These are phyloP conservation scores for Schizochytrium sp. DNA, from an alignment of 108 stramenopile genomes.

Conservation along the genomic window DNA sequence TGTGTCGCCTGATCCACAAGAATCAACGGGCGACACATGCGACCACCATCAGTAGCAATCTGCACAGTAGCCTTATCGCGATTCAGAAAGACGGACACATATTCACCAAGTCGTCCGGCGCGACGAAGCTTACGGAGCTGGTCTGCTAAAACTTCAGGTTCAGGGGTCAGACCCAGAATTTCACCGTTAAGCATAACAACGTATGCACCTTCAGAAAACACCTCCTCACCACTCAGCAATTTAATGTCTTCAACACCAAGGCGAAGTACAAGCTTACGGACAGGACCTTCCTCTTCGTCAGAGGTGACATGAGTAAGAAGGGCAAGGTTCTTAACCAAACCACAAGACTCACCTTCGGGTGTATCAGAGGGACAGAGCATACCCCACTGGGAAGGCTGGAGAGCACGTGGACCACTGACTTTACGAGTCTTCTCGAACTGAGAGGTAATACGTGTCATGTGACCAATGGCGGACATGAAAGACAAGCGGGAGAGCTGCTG, in stretches of 20 bases:
- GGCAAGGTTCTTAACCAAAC: slow-evolving; percentile 69
- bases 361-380: slow-evolving; percentile 95
- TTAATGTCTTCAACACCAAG: slow-evolving; percentile 88
- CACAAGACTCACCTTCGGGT: slow-evolving; percentile 94
- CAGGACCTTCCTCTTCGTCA: slow-evolving; percentile 88
- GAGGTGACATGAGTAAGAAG: slow-evolving; percentile 91
- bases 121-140: slow-evolving; percentile 91
- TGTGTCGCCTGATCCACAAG: slow-evolving; percentile 83
- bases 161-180: slow-evolving; percentile 97
- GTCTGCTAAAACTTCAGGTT: slow-evolving; percentile 87
- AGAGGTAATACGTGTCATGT: slow-evolving; percentile 96
- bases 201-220: slow-evolving; percentile 70
- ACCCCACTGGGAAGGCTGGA: slow-evolving; percentile 99
- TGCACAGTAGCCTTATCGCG: slow-evolving; percentile 93
- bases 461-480: slow-evolving; percentile 96
- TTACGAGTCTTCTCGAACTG: slow-evolving; percentile 97
- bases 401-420: slow-evolving; percentile 96
- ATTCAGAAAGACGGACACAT: slow-evolving; percentile 94
- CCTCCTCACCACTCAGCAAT: slow-evolving; percentile 53
- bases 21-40: slow-evolving; percentile 97
- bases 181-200: slow-evolving; percentile 99
- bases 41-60: slow-evolving; percentile 98
- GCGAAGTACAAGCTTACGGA: slow-evolving; percentile 94
- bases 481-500: slow-evolving; percentile 98
- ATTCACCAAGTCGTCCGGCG: slow-evolving; percentile 93